Conservation (phyloP, 1,139 yeast species). For the Lodderomyces jiufengensis region DNA sequence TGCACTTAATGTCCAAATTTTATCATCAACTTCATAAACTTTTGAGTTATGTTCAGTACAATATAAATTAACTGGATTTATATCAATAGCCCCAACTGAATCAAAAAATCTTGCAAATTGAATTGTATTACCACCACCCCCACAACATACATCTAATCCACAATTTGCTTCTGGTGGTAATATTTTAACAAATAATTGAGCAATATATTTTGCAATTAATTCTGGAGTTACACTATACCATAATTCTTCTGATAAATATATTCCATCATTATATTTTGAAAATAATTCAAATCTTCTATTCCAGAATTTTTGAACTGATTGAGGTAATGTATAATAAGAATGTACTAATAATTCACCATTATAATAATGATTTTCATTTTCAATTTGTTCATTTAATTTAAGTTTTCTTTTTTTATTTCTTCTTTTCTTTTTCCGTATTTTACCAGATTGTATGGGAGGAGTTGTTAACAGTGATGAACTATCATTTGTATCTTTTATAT, state of each 20-base stretch:
- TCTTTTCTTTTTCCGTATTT: too few relatives aligned
- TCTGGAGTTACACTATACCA: conserved; percentile 97
- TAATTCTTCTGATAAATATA: conserved; percentile 67
- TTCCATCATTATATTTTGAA: conserved; percentile 62
- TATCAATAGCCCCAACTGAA: conserved; percentile 65
- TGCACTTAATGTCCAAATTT: conserved; percentile 46
- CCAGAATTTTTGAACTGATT: conserved; percentile 54
- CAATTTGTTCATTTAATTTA: not conserved
- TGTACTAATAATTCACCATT: conserved; percentile 39
- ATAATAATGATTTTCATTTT: conserved; percentile 16
- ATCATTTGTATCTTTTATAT: too few relatives aligned
- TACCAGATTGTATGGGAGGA: conserved; percentile 1
- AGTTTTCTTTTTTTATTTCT: not conserved
- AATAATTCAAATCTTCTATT: conserved; percentile 56
- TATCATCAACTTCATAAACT: conserved; percentile 59
- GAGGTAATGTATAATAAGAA: conserved; percentile 38
- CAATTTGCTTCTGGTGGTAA: conserved; percentile 45
- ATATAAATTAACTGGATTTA: conserved; percentile 52
- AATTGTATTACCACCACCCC: conserved; percentile 93
- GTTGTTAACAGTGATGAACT: too few relatives aligned
- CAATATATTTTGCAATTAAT: conserved; percentile 58
- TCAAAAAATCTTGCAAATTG: conserved; percentile 68
- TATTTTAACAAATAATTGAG: conserved; percentile 45
- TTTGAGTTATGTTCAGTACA: conserved; percentile 72
- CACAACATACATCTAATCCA: conserved; percentile 77